phyloP scores from a whole-genome alignment of 805 yeast species.

The Schizosaccharomyces osmophilus region DNA sequence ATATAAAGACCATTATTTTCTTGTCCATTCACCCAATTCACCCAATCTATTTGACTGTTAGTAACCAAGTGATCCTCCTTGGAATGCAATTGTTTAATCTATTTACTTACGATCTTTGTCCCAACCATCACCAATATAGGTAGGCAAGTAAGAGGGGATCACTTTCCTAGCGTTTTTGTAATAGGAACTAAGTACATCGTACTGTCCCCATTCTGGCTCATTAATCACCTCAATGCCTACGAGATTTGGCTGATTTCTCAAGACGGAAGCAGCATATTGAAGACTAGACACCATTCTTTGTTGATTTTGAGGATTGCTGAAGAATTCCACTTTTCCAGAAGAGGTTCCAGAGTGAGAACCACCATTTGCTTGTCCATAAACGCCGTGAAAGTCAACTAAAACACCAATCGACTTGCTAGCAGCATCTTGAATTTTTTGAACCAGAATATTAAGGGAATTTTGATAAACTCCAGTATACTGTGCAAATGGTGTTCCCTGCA shows the following conservation, averaged over 20 bases:
- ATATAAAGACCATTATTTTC: conserved; percentile 13
- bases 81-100: conserved; percentile 28
- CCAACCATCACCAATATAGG: conserved; percentile 85
- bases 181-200: neutral
- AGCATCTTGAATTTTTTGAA: conserved; percentile 18
- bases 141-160: conserved; percentile 33
- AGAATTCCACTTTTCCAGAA: conserved; percentile 32
- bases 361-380: conserved; percentile 82
- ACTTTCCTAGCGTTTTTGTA: conserved; percentile 14
- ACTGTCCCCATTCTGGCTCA: conserved; percentile 39
- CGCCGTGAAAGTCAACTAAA: conserved; percentile 62
- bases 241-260: conserved; percentile 36
- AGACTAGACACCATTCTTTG: conserved; percentile 26
- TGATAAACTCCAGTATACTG: neutral
- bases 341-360: conserved; percentile 67
- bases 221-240: conserved; percentile 69
- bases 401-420: conserved; percentile 39
- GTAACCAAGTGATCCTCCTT: conserved; percentile 20
- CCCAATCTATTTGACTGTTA: neutral
- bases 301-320: conserved; percentile 20
- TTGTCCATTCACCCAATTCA: neutral
- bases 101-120: conserved; percentile 45
- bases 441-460: neutral
- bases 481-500: neutral
- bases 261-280: conserved; percentile 36